Evolutionary conservation across 305 asterid genomes (phyloP), one percentile per base, ranked within the genome.

Genomic region (Fraxinus velutina): DNA sequence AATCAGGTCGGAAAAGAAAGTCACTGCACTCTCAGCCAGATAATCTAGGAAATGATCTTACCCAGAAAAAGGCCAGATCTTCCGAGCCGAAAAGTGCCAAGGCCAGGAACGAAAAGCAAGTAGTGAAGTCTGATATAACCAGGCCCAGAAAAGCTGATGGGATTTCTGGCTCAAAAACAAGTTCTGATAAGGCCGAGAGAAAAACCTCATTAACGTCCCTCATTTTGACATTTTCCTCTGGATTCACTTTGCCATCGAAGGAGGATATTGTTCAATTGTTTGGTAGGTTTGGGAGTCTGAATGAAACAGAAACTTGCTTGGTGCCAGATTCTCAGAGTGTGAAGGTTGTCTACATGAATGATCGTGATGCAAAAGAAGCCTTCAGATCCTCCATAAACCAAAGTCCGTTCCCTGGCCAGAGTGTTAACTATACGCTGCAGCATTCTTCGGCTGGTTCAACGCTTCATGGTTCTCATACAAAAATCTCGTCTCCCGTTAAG

Each of bases 361-460:
- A 77, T 47, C 72, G 89, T 73, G 90, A 88, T 82, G 92, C 91
- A 33, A 89, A 84, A 83, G 87, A 80, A 64, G 97, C 95, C 85
- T 85, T 89, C 37, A 79, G 55, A 66, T 85, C 85, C 55, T 90
- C 90, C 5, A 33, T 86, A n/a, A 86, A n/a, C 44, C 74, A 85
- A 64, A 86, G 87, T 50, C 88, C 92, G 6, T 90, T 86, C 74
- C 91, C 89, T 36, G 75, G 76, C 2, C 60, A 62, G 33, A 55
- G 76, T 66, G 90, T 87, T 8, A 83, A 80, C 42, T 89, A 87
- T 34, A 75, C 4, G 74, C 79, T 89, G 75, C 85, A 78, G 68
- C 84, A 71, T 75, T 73, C 86, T 22, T 80, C 89, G 2, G 66
- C 84, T 27, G 71, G 81, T 79, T 55, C 68, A 10, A 73, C 85